These are phyloP conservation scores for Amauroascus verrucosus DNA, from an alignment of 2,329 filamentous ascomycete genomes.

Conservation along the genomic window DNA sequence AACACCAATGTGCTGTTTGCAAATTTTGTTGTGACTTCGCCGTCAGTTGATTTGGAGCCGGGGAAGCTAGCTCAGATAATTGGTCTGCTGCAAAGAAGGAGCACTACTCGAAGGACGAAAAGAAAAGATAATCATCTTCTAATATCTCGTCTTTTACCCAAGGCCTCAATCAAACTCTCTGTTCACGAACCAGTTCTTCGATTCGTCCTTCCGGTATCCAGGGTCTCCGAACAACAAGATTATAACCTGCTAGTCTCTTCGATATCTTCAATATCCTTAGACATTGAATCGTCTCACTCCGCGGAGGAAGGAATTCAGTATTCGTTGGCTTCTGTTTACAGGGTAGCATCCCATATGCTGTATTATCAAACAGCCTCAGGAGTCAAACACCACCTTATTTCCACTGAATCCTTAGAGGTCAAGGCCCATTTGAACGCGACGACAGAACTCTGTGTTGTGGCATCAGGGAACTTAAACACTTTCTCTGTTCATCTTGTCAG, in stretches of 20 bases:
- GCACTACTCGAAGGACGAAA: slow-evolving; percentile 32
- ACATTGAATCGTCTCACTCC: slow-evolving; percentile 93
- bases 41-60: slow-evolving; percentile 84
- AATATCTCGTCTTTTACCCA: slow-evolving; percentile 83
- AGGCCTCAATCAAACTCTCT: slow-evolving; percentile 88
- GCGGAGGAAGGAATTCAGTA: slow-evolving; percentile 76
- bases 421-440: slow-evolving; percentile 76
- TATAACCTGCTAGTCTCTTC: slow-evolving; percentile 94
- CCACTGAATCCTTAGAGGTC: slow-evolving; percentile 78
- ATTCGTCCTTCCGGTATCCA: slow-evolving; percentile 73
- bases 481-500: slow-evolving; percentile 83
- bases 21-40: slow-evolving; percentile 91
- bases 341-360: slow-evolving; percentile 74
- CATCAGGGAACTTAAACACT: slow-evolving; percentile 69
- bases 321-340: slow-evolving; percentile 67
- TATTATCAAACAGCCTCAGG: slow-evolving; percentile 89
- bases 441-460: slow-evolving; percentile 73
- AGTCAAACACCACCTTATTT: slow-evolving; percentile 72
- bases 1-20: slow-evolving; percentile 96
- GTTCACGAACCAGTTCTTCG: slow-evolving; percentile 92
- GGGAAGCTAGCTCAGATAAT: slow-evolving; percentile 80
- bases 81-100: slow-evolving; percentile 56
- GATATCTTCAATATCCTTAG: slow-evolving; percentile 83
- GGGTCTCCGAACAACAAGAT: slow-evolving; percentile 55
- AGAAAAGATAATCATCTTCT: slow-evolving; percentile 50